phyloP scores from a whole-genome alignment of 208 protist species.

The Leishmania tropica region DNA sequence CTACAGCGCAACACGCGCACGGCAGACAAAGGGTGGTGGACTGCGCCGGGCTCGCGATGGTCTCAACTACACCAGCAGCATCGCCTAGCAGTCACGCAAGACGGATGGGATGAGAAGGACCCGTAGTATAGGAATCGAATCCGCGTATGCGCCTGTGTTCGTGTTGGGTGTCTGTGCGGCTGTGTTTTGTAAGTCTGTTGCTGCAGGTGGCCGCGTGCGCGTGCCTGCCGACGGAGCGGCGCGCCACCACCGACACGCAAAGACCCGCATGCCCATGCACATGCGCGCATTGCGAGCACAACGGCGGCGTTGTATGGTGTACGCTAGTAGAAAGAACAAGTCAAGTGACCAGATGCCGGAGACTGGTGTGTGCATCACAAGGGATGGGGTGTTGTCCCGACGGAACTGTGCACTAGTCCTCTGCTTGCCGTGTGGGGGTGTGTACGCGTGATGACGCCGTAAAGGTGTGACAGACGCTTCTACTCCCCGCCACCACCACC shows the following conservation, averaged over 20 bases:
- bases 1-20: not conserved
- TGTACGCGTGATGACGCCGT: not conserved
- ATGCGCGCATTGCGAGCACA: too few relatives aligned
- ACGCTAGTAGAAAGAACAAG: not conserved
- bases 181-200: not conserved
- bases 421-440: not conserved
- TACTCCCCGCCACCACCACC: not conserved
- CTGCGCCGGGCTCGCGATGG: not conserved
- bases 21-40: not conserved
- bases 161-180: not conserved
- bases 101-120: not conserved
- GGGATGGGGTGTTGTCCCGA: not conserved
- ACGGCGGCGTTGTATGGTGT: not conserved
- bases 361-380: not conserved
- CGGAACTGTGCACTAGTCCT: not conserved
- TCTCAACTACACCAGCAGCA: not conserved
- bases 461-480: not conserved
- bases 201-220: not conserved
- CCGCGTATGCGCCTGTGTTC: not conserved
- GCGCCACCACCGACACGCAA: not conserved
- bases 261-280: not conserved
- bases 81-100: not conserved
- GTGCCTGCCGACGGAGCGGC: not conserved
- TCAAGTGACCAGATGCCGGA: not conserved
- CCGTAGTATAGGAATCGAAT: constrained; percentile 12